Evolutionary conservation across 2,329 filamentous ascomycete species (phyloP).

Genomic region (Colletotrichum spinosum): DNA sequence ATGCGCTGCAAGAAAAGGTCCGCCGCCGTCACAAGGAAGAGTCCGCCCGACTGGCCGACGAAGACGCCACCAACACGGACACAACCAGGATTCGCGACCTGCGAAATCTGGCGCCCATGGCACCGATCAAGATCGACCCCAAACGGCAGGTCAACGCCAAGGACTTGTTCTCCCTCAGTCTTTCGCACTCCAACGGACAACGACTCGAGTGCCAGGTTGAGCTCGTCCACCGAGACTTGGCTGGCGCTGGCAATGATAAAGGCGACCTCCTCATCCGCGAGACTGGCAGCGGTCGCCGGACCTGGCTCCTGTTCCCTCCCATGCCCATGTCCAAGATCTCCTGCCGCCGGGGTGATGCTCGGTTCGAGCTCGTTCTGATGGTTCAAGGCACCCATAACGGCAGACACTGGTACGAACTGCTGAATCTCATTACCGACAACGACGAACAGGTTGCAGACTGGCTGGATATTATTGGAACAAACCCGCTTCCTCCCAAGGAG

Average conservation of each 20-base stretch:
- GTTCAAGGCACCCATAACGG: slow-evolving; percentile 76
- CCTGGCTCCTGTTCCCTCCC: slow-evolving; percentile 92
- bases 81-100: slow-evolving; percentile 83
- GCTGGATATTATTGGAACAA: slow-evolving; percentile 79
- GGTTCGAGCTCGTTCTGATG: slow-evolving; percentile 86
- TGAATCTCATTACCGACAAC: slow-evolving; percentile 81
- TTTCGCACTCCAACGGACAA: slow-evolving; percentile 91
- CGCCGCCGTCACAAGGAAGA: slow-evolving; percentile 73
- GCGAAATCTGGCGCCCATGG: slow-evolving; percentile 77
- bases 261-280: slow-evolving; percentile 95
- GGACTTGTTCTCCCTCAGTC: slow-evolving; percentile 87
- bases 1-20: slow-evolving; percentile 80
- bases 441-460: slow-evolving; percentile 86
- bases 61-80: slow-evolving; percentile 87
- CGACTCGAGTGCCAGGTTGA: slow-evolving; percentile 91
- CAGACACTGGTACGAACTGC: slow-evolving; percentile 84
- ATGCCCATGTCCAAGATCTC: slow-evolving; percentile 80
- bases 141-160: slow-evolving; percentile 86
- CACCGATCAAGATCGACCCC: slow-evolving; percentile 78
- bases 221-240: slow-evolving; percentile 85
- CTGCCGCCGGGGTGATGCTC: slow-evolving; percentile 78
- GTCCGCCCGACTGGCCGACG: slow-evolving; percentile 81
- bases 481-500: slow-evolving; percentile 60
- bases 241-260: slow-evolving; percentile 71
- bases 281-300: slow-evolving; percentile 77